Evolutionary conservation across 768 basidiomycete species (phyloP).

Genomic region (Suillus fuscotomentosus): DNA sequence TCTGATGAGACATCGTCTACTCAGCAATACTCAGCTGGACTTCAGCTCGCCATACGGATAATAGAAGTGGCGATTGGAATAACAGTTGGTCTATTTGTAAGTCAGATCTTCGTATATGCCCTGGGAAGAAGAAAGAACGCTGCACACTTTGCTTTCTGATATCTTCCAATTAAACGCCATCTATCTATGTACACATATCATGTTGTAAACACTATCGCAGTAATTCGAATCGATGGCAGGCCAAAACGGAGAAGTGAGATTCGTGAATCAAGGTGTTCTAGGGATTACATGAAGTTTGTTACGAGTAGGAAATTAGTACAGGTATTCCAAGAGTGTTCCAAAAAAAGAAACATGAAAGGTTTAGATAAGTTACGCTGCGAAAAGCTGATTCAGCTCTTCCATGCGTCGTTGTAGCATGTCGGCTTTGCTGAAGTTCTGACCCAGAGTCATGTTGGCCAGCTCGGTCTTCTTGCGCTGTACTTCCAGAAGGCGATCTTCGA

Average conservation of each 20-base stretch:
- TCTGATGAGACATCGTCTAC: conserved; percentile 53
- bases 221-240: conserved; percentile 1
- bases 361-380: conserved; percentile 43
- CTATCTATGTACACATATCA: not conserved
- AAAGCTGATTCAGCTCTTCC: conserved; percentile 83
- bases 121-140: conserved; percentile 72
- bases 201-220: not conserved
- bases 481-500: conserved; percentile 89
- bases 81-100: conserved; percentile 80
- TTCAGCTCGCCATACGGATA: conserved; percentile 80
- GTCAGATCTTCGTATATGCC: conserved; percentile 74
- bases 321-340: conserved; percentile 14
- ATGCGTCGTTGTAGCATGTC: conserved; percentile 85
- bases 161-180: not conserved
- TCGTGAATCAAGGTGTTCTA: conserved; percentile 18
- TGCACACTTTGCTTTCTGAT: conserved; percentile 73
- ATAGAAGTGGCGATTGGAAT: conserved; percentile 83
- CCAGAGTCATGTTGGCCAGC: conserved; percentile 91
- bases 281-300: conserved; percentile 29
- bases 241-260: not conserved
- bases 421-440: conserved; percentile 81
- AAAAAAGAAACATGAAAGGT: conserved; percentile 16
- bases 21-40: conserved; percentile 73
- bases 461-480: conserved; percentile 95
- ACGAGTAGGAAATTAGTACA: conserved; percentile 30